Percentiles rank a stretch among this genome's conserved stretches.
phyloP scores from a whole-genome alignment of 2,329 filamentous ascomycete genomes.

The Diplodia seriata region DNA sequence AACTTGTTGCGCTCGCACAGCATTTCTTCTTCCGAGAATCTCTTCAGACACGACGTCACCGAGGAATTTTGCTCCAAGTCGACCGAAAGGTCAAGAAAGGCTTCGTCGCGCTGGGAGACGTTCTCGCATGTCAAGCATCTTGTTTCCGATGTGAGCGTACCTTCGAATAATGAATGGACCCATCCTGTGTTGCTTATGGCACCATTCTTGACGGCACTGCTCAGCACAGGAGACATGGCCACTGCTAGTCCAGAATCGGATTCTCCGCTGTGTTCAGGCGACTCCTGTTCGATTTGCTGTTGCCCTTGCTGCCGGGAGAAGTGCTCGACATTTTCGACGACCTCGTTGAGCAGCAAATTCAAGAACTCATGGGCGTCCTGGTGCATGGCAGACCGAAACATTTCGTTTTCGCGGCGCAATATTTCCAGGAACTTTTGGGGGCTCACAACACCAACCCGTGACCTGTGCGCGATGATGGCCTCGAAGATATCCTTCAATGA shows the following conservation, averaged over 20 bases:
- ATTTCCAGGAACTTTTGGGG: conserved; percentile 94
- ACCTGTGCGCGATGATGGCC: conserved; percentile 79
- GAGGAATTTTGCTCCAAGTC: conserved; percentile 95
- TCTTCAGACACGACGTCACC: conserved; percentile 90
- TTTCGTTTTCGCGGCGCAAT: conserved; percentile 91
- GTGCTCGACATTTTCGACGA: conserved; percentile 92
- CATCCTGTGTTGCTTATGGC: conserved; percentile 63
- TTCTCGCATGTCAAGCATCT: conserved; percentile 97
- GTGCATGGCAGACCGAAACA: conserved; percentile 97
- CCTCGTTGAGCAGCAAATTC: conserved; percentile 91
- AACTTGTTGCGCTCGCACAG: conserved; percentile 98
- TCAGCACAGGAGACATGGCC: conserved; percentile 35
- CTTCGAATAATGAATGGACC: conserved; percentile 98
- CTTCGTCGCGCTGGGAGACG: conserved; percentile 91
- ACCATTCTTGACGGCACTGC: conserved; percentile 18
- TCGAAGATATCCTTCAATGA: conserved; percentile 96
- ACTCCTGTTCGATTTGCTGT: conserved; percentile 34
- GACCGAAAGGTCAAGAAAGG: conserved; percentile 93
- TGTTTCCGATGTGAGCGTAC: conserved; percentile 92
- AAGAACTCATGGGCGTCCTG: conserved; percentile 98
- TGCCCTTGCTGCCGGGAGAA: conserved; percentile 67
- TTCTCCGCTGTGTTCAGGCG: conserved; percentile 57
- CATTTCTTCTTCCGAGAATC: conserved; percentile 98
- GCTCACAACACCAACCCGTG: conserved; percentile 87
- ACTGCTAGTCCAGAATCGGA: conserved; percentile 34